phyloP scores from a whole-genome alignment of 2,329 filamentous ascomycete genomes.

The Sporothrix curviconia region DNA sequence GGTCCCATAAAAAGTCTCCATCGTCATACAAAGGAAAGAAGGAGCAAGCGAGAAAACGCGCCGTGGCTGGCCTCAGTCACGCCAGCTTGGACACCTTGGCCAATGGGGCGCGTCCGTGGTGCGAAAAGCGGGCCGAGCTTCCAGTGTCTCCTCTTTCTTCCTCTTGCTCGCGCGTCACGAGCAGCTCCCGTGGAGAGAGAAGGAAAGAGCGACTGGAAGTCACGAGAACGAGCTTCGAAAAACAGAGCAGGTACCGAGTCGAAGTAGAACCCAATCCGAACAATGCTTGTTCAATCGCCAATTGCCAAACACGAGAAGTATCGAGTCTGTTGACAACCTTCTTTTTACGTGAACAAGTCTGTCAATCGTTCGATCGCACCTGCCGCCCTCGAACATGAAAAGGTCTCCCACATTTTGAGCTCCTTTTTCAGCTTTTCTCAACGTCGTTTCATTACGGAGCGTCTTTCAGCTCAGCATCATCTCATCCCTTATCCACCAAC shows the following conservation, averaged over 20 bases:
- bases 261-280: background rate
- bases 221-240: background rate
- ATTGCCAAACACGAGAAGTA: background rate
- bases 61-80: background rate
- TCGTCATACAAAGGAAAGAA: constrained; percentile 12
- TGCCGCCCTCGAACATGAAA: background rate
- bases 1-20: background rate
- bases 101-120: constrained; percentile 15
- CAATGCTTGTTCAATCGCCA: background rate
- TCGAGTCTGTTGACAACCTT: too few species aligned
- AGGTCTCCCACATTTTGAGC: constrained; percentile 3
- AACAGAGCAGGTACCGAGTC: background rate
- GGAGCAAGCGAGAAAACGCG: background rate
- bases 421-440: background rate
- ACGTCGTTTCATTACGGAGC: too few species aligned
- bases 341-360: too few species aligned
- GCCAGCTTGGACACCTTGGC: background rate
- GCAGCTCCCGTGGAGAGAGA: constrained; percentile 10
- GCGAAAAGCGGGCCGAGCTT: background rate
- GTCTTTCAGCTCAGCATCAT: background rate
- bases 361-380: background rate
- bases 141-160: background rate
- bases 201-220: background rate
- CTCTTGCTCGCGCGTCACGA: constrained; percentile 16
- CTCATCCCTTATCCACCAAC: too few species aligned